phyloP scores from a whole-genome alignment of 2,329 filamentous ascomycete genomes.

The Sclerotinia subarctica region DNA sequence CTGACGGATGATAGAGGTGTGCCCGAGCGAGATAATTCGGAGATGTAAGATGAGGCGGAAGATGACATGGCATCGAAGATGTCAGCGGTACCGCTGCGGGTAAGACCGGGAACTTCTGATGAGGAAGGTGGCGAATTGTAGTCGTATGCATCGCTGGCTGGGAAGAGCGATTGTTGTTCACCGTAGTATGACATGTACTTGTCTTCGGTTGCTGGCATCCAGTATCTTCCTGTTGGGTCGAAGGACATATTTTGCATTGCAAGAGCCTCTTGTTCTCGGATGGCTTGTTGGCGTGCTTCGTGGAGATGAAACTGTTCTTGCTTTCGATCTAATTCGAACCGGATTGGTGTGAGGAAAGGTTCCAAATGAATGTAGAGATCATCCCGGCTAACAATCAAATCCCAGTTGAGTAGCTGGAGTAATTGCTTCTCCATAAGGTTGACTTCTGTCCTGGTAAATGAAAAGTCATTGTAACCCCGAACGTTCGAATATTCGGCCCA shows the following conservation, averaged over 20 bases:
- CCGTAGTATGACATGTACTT: slow-evolving; percentile 24
- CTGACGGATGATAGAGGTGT: slow-evolving; percentile 39
- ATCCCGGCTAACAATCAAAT: slow-evolving; percentile 78
- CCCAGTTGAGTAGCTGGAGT: slow-evolving; percentile 91
- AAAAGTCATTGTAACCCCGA: slow-evolving; percentile 63
- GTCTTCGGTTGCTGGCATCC: slow-evolving; percentile 25
- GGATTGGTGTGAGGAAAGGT: slow-evolving; percentile 82
- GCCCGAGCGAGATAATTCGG: slow-evolving; percentile 33
- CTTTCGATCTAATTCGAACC: slow-evolving; percentile 48
- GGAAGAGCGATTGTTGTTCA: slow-evolving; percentile 24
- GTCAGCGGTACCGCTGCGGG: slow-evolving; percentile 37
- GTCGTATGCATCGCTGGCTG: slow-evolving; percentile 24
- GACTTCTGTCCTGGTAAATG: slow-evolving; percentile 91
- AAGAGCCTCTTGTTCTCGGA: slow-evolving; percentile 28
- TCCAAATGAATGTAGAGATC: slow-evolving; percentile 88
- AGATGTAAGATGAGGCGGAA: slow-evolving; percentile 38
- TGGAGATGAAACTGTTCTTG: slow-evolving; percentile 30
- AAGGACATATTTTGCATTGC: slow-evolving; percentile 23
- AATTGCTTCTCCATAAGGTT: slow-evolving; percentile 99
- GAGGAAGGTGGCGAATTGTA: slow-evolving; percentile 39
- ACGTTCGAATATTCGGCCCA: slow-evolving; percentile 93
- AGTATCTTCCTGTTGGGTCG: slow-evolving; percentile 33
- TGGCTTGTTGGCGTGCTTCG: slow-evolving; percentile 28
- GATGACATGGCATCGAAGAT: slow-evolving; percentile 35
- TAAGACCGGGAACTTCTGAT: slow-evolving; percentile 39